Conservation (phyloP, 1,284 basidiomycete genomes). For the Sanghuangporus sanghuang region DNA sequence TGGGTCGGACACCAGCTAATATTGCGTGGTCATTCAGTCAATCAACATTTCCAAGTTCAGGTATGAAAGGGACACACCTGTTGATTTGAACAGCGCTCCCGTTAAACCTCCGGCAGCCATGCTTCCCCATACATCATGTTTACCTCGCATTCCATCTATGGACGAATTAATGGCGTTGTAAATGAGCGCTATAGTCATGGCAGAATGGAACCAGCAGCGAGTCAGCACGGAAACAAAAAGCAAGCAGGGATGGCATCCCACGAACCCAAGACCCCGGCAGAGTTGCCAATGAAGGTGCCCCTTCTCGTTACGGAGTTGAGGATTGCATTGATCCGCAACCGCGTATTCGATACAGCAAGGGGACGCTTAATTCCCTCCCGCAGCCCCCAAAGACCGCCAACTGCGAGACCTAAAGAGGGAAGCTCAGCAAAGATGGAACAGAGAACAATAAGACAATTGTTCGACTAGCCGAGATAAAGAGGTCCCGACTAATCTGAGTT, state of each 20-base stretch:
- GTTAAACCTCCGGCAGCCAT: constrained; percentile 91
- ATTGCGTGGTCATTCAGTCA: constrained; percentile 18
- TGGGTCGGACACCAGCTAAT: constrained; percentile 86
- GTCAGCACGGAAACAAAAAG: constrained; percentile 26
- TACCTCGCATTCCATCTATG: constrained; percentile 84
- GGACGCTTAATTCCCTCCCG: constrained; percentile 90
- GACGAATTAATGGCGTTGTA: constrained; percentile 97
- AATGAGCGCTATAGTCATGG: constrained; percentile 65
- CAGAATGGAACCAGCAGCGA: constrained; percentile 29
- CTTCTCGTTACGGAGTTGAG: constrained; percentile 95
- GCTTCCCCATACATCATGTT: constrained; percentile 89
- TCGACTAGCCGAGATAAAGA: constrained; percentile 47
- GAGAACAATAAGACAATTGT: constrained; percentile 65
- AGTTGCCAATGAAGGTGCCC: constrained; percentile 98
- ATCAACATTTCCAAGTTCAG: constrained; percentile 24
- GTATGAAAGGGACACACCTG: constrained; percentile 58
- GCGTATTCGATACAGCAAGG: constrained; percentile 75
- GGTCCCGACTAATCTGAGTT: constrained; percentile 45
- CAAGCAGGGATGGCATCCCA: constrained; percentile 17
- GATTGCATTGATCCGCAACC: constrained; percentile 93
- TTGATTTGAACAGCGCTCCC: constrained; percentile 91
- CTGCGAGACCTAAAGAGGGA: constrained; percentile 73
- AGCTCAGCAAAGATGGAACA: constrained; percentile 61
- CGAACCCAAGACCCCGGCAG: constrained; percentile 92
- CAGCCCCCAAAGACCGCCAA: constrained; percentile 94